Evolutionary conservation across 306 rosid genomes (phyloP).

Genomic region (Dryas alaskensis): DNA sequence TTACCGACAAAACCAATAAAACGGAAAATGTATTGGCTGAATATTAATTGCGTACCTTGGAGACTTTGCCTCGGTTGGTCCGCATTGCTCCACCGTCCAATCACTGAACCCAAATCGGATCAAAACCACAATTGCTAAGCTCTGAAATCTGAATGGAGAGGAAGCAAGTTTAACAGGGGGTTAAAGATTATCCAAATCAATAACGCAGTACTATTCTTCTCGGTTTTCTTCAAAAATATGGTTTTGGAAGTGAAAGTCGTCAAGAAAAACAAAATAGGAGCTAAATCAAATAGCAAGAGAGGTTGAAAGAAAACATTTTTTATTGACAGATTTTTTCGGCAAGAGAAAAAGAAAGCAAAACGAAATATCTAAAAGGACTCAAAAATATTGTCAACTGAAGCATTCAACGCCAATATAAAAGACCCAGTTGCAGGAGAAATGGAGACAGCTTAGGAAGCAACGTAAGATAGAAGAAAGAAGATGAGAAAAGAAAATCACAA

Average conservation of each 20-base stretch:
- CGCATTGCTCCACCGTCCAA: conserved; percentile 52
- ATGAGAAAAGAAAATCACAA: background rate
- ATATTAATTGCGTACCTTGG: conserved; percentile 42
- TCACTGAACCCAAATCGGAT: conserved; percentile 6
- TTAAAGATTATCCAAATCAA: conserved; percentile 31
- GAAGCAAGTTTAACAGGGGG: conserved; percentile 7
- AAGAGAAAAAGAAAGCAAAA: background rate
- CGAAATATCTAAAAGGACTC: background rate
- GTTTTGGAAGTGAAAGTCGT: conserved; percentile 9
- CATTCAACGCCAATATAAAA: conserved; percentile 63
- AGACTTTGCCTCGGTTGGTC: conserved; percentile 44
- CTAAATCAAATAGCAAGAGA: conserved; percentile 22
- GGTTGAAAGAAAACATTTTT: background rate
- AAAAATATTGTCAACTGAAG: conserved; percentile 29
- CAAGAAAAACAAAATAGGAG: conserved; percentile 14
- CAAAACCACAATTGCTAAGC: conserved; percentile 3
- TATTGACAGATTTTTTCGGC: background rate
- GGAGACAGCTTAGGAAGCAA: conserved; percentile 49
- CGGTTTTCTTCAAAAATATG: background rate
- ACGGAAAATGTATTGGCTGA: background rate
- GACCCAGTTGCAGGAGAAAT: conserved; percentile 58
- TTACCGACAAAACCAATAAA: background rate
- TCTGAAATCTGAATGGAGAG: conserved; percentile 19
- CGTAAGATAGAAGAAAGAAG: background rate
- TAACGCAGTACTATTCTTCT: background rate